Base-by-base conservation (phyloP, 108 stramenopile species). In the Nitzschia sp. region DNA sequence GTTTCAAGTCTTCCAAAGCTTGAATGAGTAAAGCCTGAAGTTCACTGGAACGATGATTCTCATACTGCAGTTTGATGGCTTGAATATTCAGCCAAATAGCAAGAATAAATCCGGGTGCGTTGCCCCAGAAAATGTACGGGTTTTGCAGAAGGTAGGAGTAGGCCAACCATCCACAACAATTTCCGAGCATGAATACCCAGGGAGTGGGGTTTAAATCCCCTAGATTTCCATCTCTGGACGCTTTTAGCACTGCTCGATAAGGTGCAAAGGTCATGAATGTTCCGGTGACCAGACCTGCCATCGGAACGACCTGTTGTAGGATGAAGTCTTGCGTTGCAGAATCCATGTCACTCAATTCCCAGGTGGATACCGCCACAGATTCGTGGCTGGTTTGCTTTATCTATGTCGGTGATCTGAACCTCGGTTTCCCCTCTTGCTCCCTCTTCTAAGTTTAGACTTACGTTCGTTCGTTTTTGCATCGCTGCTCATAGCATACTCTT, bases 141-240 rank as follows among this genome's bases (percentile, higher is more conserved):
- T 91, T 85, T 66, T 77, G 79, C 47, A 84, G 46, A 21, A 92
- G 63, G 55, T 84, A 72, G 4, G 75, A 55, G 66, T 92, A 92
- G 3, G 68, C 45, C 1, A 89, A 28, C 88, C 88, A 92, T 19
- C 91, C 91, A 30, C 63, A 46, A 36, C 82, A 84, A 66, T 87
- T 89, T 23, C 87, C 87, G 32, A 77, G 70, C 87, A 89, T 92
- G 45, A 85, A 81, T 2, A 80, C 87, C 85, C 85, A 89, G 0
- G 91, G 91, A 0, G 84, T 87, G 2, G 91, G 88, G 72, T 92
- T 92, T 21, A 92, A 63, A 46, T 56, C 46, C 8, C 87, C 90
- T 17, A 82, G 19, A 46, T 21, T n/a, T 58, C 38, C 19, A 79
- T 53, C 51, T n/a, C n/a, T 25, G 51, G 51, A 19, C 8, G 51